phyloP scores from a whole-genome alignment of 1,139 yeast genomes.

The Debaryomycetaceae sp. region DNA sequence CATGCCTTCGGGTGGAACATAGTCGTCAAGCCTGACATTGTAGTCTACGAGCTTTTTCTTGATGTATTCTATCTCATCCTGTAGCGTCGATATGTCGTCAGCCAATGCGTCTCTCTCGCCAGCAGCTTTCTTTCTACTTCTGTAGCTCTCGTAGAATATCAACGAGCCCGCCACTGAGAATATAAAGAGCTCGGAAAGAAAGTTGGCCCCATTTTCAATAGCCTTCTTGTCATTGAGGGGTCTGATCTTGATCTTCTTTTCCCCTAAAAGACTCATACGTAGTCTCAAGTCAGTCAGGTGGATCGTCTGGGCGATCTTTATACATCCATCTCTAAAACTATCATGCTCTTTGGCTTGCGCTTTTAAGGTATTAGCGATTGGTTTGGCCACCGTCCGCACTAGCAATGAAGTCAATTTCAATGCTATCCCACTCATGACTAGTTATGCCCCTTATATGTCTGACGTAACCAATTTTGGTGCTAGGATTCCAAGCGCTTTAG shows the following conservation, averaged over 20 bases:
- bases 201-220: slow-evolving; percentile 77
- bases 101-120: slow-evolving; percentile 60
- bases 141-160: slow-evolving; percentile 68
- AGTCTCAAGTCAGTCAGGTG: slow-evolving; percentile 65
- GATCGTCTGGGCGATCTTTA: slow-evolving; percentile 67
- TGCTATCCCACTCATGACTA: slow-evolving; percentile 53
- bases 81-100: slow-evolving; percentile 66
- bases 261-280: slow-evolving; percentile 64
- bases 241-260: slow-evolving; percentile 53
- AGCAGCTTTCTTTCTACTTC: slow-evolving; percentile 64
- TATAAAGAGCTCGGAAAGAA: slow-evolving; percentile 72
- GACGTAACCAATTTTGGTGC: neutral
- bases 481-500: neutral
- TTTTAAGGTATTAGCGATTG: slow-evolving; percentile 70
- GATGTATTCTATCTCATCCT: slow-evolving; percentile 65
- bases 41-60: slow-evolving; percentile 39
- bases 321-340: slow-evolving; percentile 58
- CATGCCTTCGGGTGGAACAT: slow-evolving; percentile 43
- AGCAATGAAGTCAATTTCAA: slow-evolving; percentile 72
- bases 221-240: slow-evolving; percentile 86
- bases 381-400: slow-evolving; percentile 77
- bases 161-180: slow-evolving; percentile 78
- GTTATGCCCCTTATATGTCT: neutral
- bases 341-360: slow-evolving; percentile 77
- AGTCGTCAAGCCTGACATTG: slow-evolving; percentile 45